Evolutionary conservation across 495 filamentous ascomycete species (phyloP).

Genomic region (Lepidopterella palustris): DNA sequence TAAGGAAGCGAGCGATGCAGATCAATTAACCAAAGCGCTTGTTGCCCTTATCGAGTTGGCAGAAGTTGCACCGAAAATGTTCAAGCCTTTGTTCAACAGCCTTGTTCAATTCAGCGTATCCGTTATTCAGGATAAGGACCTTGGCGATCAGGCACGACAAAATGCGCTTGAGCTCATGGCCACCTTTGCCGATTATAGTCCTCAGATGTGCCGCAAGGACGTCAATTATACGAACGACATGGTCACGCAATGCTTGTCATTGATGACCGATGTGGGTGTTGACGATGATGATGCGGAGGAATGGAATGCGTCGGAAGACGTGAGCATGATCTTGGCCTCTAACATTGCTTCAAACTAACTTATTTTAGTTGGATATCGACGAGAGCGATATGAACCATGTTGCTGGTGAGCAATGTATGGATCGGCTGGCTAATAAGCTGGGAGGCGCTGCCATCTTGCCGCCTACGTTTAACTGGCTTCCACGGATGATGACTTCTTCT

Average conservation of each 20-base stretch:
- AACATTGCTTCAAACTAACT: conserved; percentile 22
- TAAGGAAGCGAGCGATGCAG: conserved; percentile 81
- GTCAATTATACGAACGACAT: conserved; percentile 83
- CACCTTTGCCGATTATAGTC: conserved; percentile 92
- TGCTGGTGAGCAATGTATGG: conserved; percentile 98
- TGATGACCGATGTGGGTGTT: conserved; percentile 97
- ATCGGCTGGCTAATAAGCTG: conserved; percentile 93
- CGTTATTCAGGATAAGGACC: conserved; percentile 91
- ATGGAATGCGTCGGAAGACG: conserved; percentile 91
- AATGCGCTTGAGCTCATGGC: conserved; percentile 96
- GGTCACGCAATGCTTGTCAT: conserved; percentile 95
- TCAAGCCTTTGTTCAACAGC: conserved; percentile 82
- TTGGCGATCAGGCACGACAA: conserved; percentile 81
- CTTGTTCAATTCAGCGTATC: conserved; percentile 87
- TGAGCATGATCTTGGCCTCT: conserved; percentile 40
- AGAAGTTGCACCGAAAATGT: conserved; percentile 90
- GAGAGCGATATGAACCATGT: conserved; percentile 98
- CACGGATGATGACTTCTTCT: conserved; percentile 92
- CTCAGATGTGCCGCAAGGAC: conserved; percentile 92
- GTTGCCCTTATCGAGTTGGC: conserved; percentile 89
- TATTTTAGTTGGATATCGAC: conserved; percentile 70
- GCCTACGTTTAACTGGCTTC: conserved; percentile 95
- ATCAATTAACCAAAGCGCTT: conserved; percentile 81
- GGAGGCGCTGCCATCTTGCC: conserved; percentile 79
- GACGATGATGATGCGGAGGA: conserved; percentile 94